Evolutionary conservation across 345 rosid genomes (phyloP).

Genomic region (Mercurialis annua): DNA sequence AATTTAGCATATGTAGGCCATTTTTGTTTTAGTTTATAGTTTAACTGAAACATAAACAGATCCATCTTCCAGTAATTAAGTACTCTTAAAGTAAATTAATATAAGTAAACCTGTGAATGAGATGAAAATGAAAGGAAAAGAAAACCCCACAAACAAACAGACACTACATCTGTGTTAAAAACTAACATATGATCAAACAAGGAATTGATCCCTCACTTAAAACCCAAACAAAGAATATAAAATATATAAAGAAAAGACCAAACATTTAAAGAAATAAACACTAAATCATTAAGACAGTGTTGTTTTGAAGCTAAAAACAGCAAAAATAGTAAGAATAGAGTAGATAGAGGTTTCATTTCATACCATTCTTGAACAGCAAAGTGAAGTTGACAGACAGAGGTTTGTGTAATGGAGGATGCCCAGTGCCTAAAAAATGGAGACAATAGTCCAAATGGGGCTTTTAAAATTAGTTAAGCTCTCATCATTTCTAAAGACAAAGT

Average conservation of each 20-base stretch:
- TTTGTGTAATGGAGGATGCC: slow-evolving; percentile 21
- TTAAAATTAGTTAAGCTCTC: background rate
- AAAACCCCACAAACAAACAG: background rate
- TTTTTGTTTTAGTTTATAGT: background rate
- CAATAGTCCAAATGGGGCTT: slow-evolving; percentile 8
- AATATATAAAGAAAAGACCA: background rate
- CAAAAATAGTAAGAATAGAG: background rate
- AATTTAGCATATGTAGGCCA: slow-evolving; percentile 1
- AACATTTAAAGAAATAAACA: background rate
- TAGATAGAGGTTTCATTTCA: background rate
- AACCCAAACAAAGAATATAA: background rate
- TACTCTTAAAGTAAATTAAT: background rate
- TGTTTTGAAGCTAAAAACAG: background rate
- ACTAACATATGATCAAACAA: background rate
- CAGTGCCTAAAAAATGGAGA: slow-evolving; percentile 30
- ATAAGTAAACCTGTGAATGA: background rate
- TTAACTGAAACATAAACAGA: background rate
- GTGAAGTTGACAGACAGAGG: slow-evolving; percentile 15
- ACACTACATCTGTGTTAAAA: background rate
- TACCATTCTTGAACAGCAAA: slow-evolving; percentile 13
- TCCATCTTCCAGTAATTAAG: background rate
- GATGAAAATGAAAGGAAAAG: background rate
- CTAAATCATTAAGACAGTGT: background rate
- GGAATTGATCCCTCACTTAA: background rate
- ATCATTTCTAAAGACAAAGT: slow-evolving; percentile 17